These are phyloP conservation scores for Mycena olivaceomarginata DNA, from an alignment of 768 basidiomycete species.

Conservation along the genomic window DNA sequence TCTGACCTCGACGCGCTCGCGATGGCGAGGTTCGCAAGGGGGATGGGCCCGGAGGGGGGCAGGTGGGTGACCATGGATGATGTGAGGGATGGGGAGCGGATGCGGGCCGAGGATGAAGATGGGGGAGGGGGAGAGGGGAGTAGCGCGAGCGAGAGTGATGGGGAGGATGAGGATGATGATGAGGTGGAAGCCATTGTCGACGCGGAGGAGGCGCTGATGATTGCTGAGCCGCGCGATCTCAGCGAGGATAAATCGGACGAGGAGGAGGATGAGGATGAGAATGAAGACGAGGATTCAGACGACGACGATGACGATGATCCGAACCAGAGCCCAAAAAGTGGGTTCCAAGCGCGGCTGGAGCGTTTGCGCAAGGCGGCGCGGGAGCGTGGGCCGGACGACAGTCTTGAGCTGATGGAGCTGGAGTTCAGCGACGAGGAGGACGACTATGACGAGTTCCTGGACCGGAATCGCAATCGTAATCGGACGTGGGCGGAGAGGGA, in stretches of 20 bases:
- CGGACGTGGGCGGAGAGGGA: constrained; percentile 52
- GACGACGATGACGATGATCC: constrained; percentile 58
- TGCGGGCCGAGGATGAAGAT: constrained; percentile 53
- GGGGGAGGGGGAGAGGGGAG: neutral
- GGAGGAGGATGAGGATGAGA: constrained; percentile 51
- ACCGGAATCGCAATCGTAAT: constrained; percentile 17
- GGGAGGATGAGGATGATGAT: constrained; percentile 46
- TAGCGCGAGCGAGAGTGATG: constrained; percentile 48
- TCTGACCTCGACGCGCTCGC: constrained; percentile 68
- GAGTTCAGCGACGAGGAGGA: constrained; percentile 58
- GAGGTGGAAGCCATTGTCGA: constrained; percentile 60
- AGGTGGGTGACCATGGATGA: constrained; percentile 80
- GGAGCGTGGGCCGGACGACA: constrained; percentile 49
- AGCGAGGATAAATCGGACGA: constrained; percentile 57
- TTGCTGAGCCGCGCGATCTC: constrained; percentile 62
- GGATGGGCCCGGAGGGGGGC: constrained; percentile 68
- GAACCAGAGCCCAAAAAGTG: constrained; percentile 62
- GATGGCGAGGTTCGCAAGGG: constrained; percentile 72
- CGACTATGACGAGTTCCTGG: constrained; percentile 51
- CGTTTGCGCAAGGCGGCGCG: constrained; percentile 57
- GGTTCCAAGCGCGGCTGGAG: constrained; percentile 68
- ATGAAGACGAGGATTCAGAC: constrained; percentile 51
- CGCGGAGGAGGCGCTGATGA: constrained; percentile 67
- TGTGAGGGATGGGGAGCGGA: constrained; percentile 71
- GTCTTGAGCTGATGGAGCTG: constrained; percentile 45